Base-by-base conservation (phyloP, 768 basidiomycete species). In the Naganishia vaughanmartiniae region DNA sequence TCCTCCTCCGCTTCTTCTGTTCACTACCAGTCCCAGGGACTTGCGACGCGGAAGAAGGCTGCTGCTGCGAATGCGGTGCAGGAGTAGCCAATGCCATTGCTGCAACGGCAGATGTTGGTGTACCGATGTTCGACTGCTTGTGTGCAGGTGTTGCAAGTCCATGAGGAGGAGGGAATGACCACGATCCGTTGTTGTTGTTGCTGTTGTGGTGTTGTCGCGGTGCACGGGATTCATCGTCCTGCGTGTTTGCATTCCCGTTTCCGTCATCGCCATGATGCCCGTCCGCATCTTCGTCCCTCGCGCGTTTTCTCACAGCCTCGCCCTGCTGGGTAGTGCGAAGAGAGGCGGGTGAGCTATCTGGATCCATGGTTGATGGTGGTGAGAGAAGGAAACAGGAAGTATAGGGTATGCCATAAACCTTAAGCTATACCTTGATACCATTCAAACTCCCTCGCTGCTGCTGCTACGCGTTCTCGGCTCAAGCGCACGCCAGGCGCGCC, bases 1-100 rank as follows among this genome's bases (percentile, higher is more conserved):
- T 72, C n/a, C 71, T 24, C 10, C 71, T 24, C 5, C 71, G 55
- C 58, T 67, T 72, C 58, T 72, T 72, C 14, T 63, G 60, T 28
- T 63, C 60, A 51, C 48, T 51, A 12, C 48, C 21, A 4, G 48
- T 51, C 24, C 48, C 48, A n/a, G 48, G 48, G 48, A 51, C 48
- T 26, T 51, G 48, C 12, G 14, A 51, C 6, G 48, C 48, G 48
- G 48, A 51, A 3, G n/a, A 21, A 26, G 48, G 24, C 48, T n/a
- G 48, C 17, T 51, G 48, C n/a, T 21, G 48, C 48, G 48, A 26
- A 26, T 51, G 12, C 48, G 48, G 48, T 21, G 48, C 48, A 26
- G 48, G 48, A n/a, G 48, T 51, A 26, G 48, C 48, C 48, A 51
- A 51, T 4, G 24, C 48, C 48, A 51, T 51, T 7, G 48, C 48